Base-by-base conservation (phyloP, 2,329 filamentous ascomycete species). In the Colletotrichum nymphaeae region DNA sequence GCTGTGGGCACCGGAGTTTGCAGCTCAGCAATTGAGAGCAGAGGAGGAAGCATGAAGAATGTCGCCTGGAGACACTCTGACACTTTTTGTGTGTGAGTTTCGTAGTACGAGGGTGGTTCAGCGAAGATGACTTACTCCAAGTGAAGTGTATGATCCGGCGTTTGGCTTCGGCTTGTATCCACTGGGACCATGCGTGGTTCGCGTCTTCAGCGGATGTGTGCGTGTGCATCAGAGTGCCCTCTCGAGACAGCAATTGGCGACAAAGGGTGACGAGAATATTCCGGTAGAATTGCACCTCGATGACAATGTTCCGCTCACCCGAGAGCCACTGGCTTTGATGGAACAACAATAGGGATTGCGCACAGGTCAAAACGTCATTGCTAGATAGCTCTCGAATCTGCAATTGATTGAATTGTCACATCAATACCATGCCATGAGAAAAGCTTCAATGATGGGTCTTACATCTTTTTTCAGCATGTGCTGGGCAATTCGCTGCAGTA, bases 1-100 rank as follows among this genome's bases (percentile, higher is more conserved):
- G 60, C 28, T 53, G 60, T 30, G 60, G 60, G 60, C 14, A 53
- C 46, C 60, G 60, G 26, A 37, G 11, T 53, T 53, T 63, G 60
- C 46, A 63, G 60, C 28, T 63, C 60, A 9, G 60, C 60, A 4
- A 63, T 24, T n/a, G 49, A 53, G 49, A 53, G n/a, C 49, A 53
- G 49, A 53, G 49, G 49, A 14, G 49, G 49, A 14, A 53, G 22
- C 49, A 53, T 53, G 49, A 53, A 53, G 49, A 53, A 53, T 53
- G 49, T 53, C n/a, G 49, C 49, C 49, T 53, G 49, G 19, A 53
- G 49, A 53, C 49, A 53, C 7, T 53, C 49, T 5, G n/a, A 53
- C 49, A 5, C 49, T 53, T n/a, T 53, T 53, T 24, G 49, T 35
- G 32, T 35, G 19, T 11, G 2, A 53, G n/a, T 16, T 22, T 53